Conservation (phyloP, 2,329 filamentous ascomycete genomes). For the Diaporthe eres region DNA sequence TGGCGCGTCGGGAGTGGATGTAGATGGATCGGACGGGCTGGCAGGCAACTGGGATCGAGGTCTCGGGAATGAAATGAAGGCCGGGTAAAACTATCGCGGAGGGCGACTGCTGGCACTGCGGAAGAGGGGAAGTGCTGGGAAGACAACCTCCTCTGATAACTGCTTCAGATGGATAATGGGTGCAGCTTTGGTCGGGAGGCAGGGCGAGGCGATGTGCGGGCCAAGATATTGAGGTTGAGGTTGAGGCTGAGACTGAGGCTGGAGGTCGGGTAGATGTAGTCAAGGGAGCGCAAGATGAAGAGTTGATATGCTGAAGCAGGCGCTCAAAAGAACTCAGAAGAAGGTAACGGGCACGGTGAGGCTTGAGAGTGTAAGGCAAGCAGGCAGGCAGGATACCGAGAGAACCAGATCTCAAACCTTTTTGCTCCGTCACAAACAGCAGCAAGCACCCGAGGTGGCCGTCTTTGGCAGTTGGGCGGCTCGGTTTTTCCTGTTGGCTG, state of each 20-base stretch:
- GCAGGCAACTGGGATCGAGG: conserved; percentile 37
- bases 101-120: conserved; percentile 48
- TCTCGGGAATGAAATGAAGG: conserved; percentile 37
- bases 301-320: conserved; percentile 38
- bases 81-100: conserved; percentile 37
- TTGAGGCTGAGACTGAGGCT: conserved; percentile 39
- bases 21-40: conserved; percentile 42
- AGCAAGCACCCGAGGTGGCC: conserved; percentile 37
- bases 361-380: conserved; percentile 38
- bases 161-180: conserved; percentile 38
- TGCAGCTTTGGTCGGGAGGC: conserved; percentile 39
- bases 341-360: conserved; percentile 39
- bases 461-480: conserved; percentile 30
- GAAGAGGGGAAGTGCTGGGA: conserved; percentile 50
- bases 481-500: conserved; percentile 19
- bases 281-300: conserved; percentile 41
- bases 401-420: conserved; percentile 46
- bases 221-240: conserved; percentile 36
- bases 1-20: conserved; percentile 62
- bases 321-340: conserved; percentile 42
- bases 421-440: conserved; percentile 41
- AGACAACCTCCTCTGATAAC: conserved; percentile 44
- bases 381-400: conserved; percentile 42
- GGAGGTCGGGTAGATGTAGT: conserved; percentile 40
- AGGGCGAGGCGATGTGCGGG: conserved; percentile 38